phyloP scores from a whole-genome alignment of 169 alveolate genomes.

The Plasmodium adleri region DNA sequence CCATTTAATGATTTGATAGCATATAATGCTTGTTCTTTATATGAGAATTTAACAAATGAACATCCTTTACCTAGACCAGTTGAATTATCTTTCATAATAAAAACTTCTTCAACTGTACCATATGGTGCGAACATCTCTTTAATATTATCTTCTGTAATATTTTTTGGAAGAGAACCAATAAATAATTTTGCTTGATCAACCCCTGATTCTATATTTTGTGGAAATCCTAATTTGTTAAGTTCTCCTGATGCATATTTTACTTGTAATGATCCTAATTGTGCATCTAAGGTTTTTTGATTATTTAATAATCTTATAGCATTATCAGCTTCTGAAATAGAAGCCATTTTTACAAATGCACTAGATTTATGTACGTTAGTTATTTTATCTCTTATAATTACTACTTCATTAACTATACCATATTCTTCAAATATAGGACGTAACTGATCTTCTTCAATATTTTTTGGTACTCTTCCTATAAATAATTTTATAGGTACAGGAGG shows the following conservation, averaged over 20 bases:
- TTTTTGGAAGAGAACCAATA: conserved; percentile 92
- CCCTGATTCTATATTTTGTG: conserved; percentile 83
- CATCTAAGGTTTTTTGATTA: conserved; percentile 85
- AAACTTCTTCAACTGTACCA: conserved; percentile 91
- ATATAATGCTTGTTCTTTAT: conserved; percentile 92
- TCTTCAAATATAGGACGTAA: conserved; percentile 87
- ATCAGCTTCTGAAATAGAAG: conserved; percentile 93
- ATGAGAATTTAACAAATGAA: conserved; percentile 90
- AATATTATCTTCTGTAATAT: conserved; percentile 87
- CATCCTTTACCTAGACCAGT: conserved; percentile 92
- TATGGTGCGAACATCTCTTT: conserved; percentile 86
- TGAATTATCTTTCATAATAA: conserved; percentile 89
- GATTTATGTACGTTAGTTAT: conserved; percentile 89
- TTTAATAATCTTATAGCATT: conserved; percentile 91
- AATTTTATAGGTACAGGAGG: conserved; percentile 93
- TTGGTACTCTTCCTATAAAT: conserved; percentile 92
- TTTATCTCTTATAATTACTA: conserved; percentile 88
- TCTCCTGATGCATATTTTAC: conserved; percentile 93
- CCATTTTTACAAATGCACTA: conserved; percentile 89
- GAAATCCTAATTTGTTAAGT: conserved; percentile 89
- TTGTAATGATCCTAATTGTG: conserved; percentile 89
- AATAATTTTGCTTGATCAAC: conserved; percentile 90
- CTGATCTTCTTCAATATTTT: conserved; percentile 86
- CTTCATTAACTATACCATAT: conserved; percentile 91
- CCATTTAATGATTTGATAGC: conserved; percentile 89